Evolutionary conservation across 2,329 filamentous ascomycete species (phyloP), one percentile per base, ranked within the genome.

Genomic region (Colletotrichum eleusines): DNA sequence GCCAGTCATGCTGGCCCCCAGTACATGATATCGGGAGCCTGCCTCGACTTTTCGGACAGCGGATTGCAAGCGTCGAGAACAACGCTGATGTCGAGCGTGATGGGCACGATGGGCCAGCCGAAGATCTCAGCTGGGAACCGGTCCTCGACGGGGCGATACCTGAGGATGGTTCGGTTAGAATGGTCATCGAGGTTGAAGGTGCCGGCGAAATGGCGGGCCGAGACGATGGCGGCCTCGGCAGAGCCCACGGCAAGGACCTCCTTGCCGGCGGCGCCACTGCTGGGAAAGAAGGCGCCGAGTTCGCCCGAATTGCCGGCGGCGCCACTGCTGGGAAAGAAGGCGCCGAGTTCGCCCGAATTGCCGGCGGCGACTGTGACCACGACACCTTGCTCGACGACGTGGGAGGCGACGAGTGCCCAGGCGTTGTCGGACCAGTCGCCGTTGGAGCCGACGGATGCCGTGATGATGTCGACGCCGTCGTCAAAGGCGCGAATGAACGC

Each of bases 351-450:
- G 18, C 71, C 71, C 14, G 60, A 66, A 48, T 73, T 73, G 0
- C 68, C 71, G 28, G 71, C 71, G 54, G 71, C 71, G 42, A 73
- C 71, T 42, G 63, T 71, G 1, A 78, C 74, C 11, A 78, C 72
- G 5, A 78, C 76, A 26, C 77, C 76, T 65, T 76, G 71, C 23
- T 77, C 75, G 28, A 84, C 83, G 48, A 85, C 77, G 6, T 81
- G 78, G 33, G 78, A 81, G 11, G 82, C 80, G 2, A 85, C 76
- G 1, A 81, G 73, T 1, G 83, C 82, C 83, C 80, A 84, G 9
- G 82, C 81, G 44, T 83, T 83, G 44, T 82, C 78, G 26, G 75
- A 74, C 74, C 81, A 83, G 63, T 68, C 71, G 42, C 71, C 71
- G 33, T 48, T 63, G 12, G 50, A 60, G 26, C 67, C 68, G 31